Conservation (phyloP, 2,329 filamentous ascomycete species). For the Cadophora sp. region DNA sequence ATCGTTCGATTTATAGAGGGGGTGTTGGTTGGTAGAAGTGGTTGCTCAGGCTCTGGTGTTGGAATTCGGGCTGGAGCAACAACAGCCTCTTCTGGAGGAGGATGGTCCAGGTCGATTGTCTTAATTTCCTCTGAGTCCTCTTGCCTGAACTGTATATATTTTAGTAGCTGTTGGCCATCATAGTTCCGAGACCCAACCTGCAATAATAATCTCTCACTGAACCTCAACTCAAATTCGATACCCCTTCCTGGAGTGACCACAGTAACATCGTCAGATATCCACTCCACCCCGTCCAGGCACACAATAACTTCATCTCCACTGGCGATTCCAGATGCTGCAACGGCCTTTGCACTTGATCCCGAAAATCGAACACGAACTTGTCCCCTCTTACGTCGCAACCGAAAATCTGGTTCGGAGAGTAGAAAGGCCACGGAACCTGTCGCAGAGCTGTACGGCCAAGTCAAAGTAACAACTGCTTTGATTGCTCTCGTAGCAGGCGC, state of each 20-base stretch:
- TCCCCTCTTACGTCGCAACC: slow-evolving; percentile 76
- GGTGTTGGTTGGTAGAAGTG: slow-evolving; percentile 33
- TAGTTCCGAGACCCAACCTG: slow-evolving; percentile 47
- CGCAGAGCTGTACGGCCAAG: slow-evolving; percentile 90
- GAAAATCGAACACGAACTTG: slow-evolving; percentile 82
- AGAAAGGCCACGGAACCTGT: slow-evolving; percentile 77
- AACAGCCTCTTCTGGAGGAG: slow-evolving; percentile 38
- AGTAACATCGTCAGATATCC: slow-evolving; percentile 50
- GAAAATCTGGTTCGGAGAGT: slow-evolving; percentile 84
- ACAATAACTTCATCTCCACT: slow-evolving; percentile 81
- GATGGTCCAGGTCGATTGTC: slow-evolving; percentile 60
- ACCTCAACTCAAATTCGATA: slow-evolving; percentile 66
- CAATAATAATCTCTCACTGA: slow-evolving; percentile 56
- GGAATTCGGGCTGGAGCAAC: slow-evolving; percentile 28
- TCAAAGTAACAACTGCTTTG: slow-evolving; percentile 78
- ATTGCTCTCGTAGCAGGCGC: slow-evolving; percentile 56
- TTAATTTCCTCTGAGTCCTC: slow-evolving; percentile 56
- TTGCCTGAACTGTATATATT: slow-evolving; percentile 51
- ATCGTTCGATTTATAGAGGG: slow-evolving; percentile 46
- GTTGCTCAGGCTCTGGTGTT: slow-evolving; percentile 38
- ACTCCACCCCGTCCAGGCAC: slow-evolving; percentile 71
- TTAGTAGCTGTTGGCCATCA: slow-evolving; percentile 26
- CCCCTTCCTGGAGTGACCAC: slow-evolving; percentile 57
- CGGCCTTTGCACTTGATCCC: slow-evolving; percentile 71
- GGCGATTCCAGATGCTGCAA: slow-evolving; percentile 71